A percentile compares a stretch with the other conserved stretches of the same genome.
phyloP scores from a whole-genome alignment of 106 monocot species.

The Agapanthus africanus region DNA sequence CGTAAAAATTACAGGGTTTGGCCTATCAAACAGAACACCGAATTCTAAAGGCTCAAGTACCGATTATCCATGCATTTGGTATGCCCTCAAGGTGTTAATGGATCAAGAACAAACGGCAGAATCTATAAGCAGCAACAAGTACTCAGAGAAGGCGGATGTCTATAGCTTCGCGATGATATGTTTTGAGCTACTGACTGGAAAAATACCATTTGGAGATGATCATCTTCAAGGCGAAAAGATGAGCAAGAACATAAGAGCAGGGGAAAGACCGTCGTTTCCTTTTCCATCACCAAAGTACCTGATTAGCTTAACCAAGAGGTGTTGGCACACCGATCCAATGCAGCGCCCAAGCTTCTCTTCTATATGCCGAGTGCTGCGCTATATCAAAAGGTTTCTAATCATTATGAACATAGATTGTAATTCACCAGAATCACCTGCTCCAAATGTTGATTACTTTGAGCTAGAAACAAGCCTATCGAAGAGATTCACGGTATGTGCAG shows the following conservation, averaged over 20 bases:
- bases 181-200: constrained; percentile 58
- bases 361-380: constrained; percentile 63
- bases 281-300: constrained; percentile 71
- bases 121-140: constrained; percentile 10
- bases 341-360: constrained; percentile 75
- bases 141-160: constrained; percentile 64
- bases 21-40: constrained; percentile 19
- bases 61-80: constrained; percentile 60
- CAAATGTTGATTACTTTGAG: constrained; percentile 59
- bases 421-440: constrained; percentile 31
- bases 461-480: constrained; percentile 53
- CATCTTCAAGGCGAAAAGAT: constrained; percentile 53
- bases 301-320: constrained; percentile 65
- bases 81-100: constrained; percentile 49
- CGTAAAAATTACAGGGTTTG: constrained; percentile 31
- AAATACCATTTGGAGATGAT: constrained; percentile 41
- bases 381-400: constrained; percentile 65
- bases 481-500: constrained; percentile 17
- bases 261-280: constrained; percentile 77
- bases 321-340: constrained; percentile 74
- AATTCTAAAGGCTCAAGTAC: constrained; percentile 17
- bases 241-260: constrained; percentile 77
- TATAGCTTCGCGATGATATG: constrained; percentile 70
- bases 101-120: constrained; percentile 26
- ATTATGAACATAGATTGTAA: constrained; percentile 54